These are phyloP conservation scores for Aspergillus costaricaensis DNA, from an alignment of 2,329 filamentous ascomycete species.

Conservation along the genomic window DNA sequence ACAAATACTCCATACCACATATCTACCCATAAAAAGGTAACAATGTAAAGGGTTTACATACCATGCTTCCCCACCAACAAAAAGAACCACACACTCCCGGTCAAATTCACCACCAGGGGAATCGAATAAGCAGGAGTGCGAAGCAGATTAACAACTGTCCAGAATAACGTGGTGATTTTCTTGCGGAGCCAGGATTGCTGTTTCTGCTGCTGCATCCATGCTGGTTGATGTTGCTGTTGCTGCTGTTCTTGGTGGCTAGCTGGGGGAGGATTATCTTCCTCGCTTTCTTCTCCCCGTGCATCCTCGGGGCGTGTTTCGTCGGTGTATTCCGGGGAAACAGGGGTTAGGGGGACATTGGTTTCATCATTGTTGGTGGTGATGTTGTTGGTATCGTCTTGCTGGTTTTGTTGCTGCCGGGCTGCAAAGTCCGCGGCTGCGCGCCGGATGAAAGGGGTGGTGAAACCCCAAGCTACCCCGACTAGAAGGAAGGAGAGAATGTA, in stretches of 20 bases:
- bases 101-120: slow-evolving; percentile 82
- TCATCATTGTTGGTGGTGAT: not conserved
- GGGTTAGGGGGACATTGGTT: not conserved
- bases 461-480: slow-evolving; percentile 88
- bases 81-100: slow-evolving; percentile 96
- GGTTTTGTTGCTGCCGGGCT: slow-evolving; percentile 50
- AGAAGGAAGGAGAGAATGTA: slow-evolving; percentile 88
- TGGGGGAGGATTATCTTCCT: slow-evolving; percentile 13
- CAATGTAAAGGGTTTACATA: slow-evolving; percentile 46
- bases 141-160: slow-evolving; percentile 75
- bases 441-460: slow-evolving; percentile 90
- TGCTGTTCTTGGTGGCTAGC: not conserved
- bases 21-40: too few relatives aligned
- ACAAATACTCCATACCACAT: too few relatives aligned
- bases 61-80: slow-evolving; percentile 88
- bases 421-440: slow-evolving; percentile 76
- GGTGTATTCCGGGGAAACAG: not conserved
- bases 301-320: slow-evolving; percentile 9
- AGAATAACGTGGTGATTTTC: slow-evolving; percentile 66
- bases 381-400: not conserved
- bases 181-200: slow-evolving; percentile 59
- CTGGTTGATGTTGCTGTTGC: slow-evolving; percentile 13
- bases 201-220: slow-evolving; percentile 22
- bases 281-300: not conserved
- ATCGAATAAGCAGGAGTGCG: slow-evolving; percentile 80